Evolutionary conservation across 305 asterid species (phyloP), one percentile per base, ranked within the genome.

Genomic region (Fraxinus sp.): DNA sequence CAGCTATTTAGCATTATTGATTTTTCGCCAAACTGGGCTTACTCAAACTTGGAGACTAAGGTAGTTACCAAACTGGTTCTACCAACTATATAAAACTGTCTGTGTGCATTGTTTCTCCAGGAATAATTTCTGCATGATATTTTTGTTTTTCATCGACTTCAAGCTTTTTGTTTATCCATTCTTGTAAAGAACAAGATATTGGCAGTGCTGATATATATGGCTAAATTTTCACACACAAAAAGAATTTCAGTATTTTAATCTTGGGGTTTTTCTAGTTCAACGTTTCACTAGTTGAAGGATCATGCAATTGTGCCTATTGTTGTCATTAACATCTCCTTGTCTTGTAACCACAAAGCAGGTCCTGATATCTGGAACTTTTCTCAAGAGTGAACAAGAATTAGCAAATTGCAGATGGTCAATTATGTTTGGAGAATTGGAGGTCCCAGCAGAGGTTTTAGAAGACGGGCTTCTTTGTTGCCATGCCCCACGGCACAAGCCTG

Each of bases 401-500:
- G 84, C 88, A 68, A 83, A 83, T n/a, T 91, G 85, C 85, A 86
- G 89, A 88, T 94, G 97, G 97, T 90, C 98, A 75, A 78, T 93
- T 80, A 94, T 96, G 99, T 96, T 94, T 90, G 99, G 99, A 57
- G 95, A 93, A 89, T 82, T 93, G 82, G 98, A 94, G 91, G 95
- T 94, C 78, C 92, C 92, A 46, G 98, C 97, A 32, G 93, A 93
- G 80, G 90, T 94, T 82, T 88, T 94, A 81, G 88, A 89, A 26
- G 91, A 88, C 39, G 97, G 98, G 18, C 86, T 91, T 88, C 97
- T 96, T 77, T 85, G 94, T 85, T 96, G 98, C 86, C 75, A 80
- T 87, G 91, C 97, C 49, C 98, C 99, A 66, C 87, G 85, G 7
- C 97, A 91, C 85, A 89, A 87, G 86, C 89, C 96, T 85, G 98